These are phyloP conservation scores for Kwoniella botswanensis DNA, from an alignment of 768 basidiomycete species.

Conservation along the genomic window DNA sequence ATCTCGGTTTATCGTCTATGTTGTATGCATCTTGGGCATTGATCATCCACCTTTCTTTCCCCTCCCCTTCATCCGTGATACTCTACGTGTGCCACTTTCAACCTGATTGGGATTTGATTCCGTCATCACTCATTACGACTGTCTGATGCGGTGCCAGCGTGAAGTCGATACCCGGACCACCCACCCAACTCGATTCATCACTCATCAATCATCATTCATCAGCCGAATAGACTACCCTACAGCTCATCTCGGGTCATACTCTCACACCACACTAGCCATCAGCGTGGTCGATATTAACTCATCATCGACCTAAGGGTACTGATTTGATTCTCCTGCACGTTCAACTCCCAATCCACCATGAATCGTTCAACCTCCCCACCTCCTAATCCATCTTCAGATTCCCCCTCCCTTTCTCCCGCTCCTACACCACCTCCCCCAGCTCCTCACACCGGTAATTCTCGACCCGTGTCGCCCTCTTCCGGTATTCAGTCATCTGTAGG, in stretches of 20 bases:
- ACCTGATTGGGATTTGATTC: slow-evolving; percentile 1
- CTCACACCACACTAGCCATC: no score
- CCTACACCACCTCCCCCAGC: slow-evolving; percentile 19
- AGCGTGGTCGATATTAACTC: no score
- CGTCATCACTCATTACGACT: neutral
- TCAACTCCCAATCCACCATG: neutral
- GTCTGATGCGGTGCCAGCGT: slow-evolving; percentile 3
- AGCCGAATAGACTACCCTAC: no score
- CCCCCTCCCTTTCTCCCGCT: slow-evolving; percentile 32
- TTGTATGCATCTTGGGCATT: slow-evolving; percentile 6
- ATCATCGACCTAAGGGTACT: no score
- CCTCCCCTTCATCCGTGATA: neutral
- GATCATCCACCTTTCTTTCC: no score
- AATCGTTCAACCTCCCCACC: slow-evolving; percentile 14
- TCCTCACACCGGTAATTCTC: slow-evolving; percentile 15
- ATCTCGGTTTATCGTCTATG: neutral
- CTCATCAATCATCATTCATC: neutral
- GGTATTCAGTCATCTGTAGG: slow-evolving; percentile 16
- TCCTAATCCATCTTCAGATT: slow-evolving; percentile 41
- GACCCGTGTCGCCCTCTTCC: slow-evolving; percentile 20
- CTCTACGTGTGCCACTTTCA: neutral
- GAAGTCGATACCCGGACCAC: neutral
- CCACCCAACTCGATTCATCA: neutral
- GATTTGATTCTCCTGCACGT: neutral
- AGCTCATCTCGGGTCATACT: no score